Evolutionary conservation across 2,329 filamentous ascomycete species (phyloP).

Genomic region (Ophiostoma sp.): DNA sequence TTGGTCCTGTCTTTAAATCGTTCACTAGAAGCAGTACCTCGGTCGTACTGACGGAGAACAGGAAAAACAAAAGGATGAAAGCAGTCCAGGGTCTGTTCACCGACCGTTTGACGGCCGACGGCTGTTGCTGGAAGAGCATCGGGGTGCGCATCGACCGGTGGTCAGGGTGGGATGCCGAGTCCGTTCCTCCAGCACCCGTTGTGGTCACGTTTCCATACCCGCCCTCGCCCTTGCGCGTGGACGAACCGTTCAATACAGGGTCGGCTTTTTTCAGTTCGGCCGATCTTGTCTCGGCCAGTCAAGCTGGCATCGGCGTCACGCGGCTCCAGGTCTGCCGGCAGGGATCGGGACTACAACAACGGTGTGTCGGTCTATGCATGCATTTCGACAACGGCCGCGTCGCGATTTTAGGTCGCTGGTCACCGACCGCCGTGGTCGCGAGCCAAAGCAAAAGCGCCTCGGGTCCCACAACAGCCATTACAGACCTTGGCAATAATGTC

Average conservation of each 20-base stretch:
- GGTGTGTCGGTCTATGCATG: slow-evolving; percentile 19
- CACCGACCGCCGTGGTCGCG: neutral
- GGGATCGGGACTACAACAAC: neutral
- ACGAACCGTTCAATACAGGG: neutral
- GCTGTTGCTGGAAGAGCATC: neutral
- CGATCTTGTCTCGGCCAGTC: neutral
- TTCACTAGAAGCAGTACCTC: neutral
- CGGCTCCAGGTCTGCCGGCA: neutral
- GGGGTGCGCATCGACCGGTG: neutral
- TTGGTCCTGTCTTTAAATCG: neutral
- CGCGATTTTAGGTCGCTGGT: slow-evolving; percentile 19
- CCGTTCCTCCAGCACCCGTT: neutral
- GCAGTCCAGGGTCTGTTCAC: neutral
- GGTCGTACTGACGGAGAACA: neutral
- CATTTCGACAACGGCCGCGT: slow-evolving; percentile 8
- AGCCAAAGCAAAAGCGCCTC: neutral
- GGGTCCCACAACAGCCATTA: neutral
- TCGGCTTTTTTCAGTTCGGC: neutral
- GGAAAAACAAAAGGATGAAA: neutral
- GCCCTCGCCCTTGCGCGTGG: neutral
- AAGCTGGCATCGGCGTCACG: neutral
- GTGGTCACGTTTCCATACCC: neutral
- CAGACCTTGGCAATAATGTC: slow-evolving; percentile 6
- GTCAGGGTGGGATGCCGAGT: neutral
- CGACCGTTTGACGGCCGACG: neutral